Evolutionary conservation across 805 yeast genomes (phyloP), one percentile per base, ranked within the genome.

Genomic region (Torulaspora indica): DNA sequence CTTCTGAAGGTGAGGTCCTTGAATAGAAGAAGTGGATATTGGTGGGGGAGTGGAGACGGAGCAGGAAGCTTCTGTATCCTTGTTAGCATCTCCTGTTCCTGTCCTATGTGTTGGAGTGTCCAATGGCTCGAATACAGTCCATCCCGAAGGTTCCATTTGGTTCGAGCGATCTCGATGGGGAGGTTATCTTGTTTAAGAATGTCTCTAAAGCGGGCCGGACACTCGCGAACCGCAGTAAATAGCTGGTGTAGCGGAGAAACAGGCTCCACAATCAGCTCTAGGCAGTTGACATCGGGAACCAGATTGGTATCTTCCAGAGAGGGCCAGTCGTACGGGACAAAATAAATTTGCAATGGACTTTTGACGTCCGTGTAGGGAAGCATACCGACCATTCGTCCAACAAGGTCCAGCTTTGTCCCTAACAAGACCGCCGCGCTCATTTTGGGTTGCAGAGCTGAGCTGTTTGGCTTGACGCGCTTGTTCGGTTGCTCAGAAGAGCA

Each of bases 11-110:
- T 40, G 12, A 57, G 32, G 18, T 57, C 52, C 29, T 41, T 35
- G 33, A 55, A 55, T n/a, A 34, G 30, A 4, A 48, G 37, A 4
- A 48, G 24, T 4, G 42, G 43, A 38, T n/a, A n/a, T 54, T 55
- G 5, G 8, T 31, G 10, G 35, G 36, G 36, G 13, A 35, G 35
- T 4, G 32, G 31, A 4, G 23, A 33, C 14, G 22, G n/a, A 12
- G 32, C 6, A n/a, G 9, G 23, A 9, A 39, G 43, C 12, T 10
- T 23, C 14, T 35, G 15, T 5, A 43, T 17, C 15, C 27, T 25
- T 13, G 17, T n/a, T 12, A 35, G 12, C 10, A 43, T 18, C 17
- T 38, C 34, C 14, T 34, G 22, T 15, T 38, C 37, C 28, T 38
- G 25, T 10, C 40, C 39, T 12, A 43, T 8, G 17, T 25, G 23